Conservation (phyloP, 164 flowering plant species). For the Aristolochia contorta region DNA sequence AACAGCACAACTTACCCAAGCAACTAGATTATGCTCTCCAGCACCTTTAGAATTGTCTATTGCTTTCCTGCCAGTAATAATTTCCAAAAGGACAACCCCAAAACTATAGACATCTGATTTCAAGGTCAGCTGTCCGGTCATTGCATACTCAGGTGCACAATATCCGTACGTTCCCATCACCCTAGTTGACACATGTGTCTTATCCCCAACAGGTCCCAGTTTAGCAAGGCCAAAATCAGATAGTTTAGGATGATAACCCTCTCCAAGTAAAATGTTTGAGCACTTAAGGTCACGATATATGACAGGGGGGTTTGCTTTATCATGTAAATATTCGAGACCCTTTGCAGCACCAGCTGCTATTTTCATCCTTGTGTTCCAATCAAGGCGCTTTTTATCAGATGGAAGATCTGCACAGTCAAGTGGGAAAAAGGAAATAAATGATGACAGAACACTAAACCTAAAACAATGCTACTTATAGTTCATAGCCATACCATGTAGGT, state of each 20-base stretch:
- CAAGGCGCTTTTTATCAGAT: slow-evolving; percentile 41
- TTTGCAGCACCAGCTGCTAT: slow-evolving; percentile 81
- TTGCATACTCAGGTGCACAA: slow-evolving; percentile 90
- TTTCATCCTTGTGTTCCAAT: slow-evolving; percentile 79
- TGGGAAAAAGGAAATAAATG: too few relatives aligned
- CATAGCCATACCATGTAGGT: slow-evolving; percentile 53
- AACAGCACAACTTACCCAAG: slow-evolving; percentile 53
- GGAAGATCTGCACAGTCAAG: slow-evolving; percentile 31
- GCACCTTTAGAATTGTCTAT: slow-evolving; percentile 41
- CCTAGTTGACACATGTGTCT: slow-evolving; percentile 80
- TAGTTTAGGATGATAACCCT: slow-evolving; percentile 60
- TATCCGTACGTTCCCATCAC: slow-evolving; percentile 93
- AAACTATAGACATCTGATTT: slow-evolving; percentile 87
- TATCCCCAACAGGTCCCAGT: slow-evolving; percentile 77
- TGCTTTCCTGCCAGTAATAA: slow-evolving; percentile 79
- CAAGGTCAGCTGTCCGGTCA: slow-evolving; percentile 80
- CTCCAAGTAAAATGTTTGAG: slow-evolving; percentile 88
- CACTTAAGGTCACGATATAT: slow-evolving; percentile 86
- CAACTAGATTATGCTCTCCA: slow-evolving; percentile 62
- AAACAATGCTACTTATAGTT: too few relatives aligned
- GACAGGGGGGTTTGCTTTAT: slow-evolving; percentile 61
- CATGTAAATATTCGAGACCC: slow-evolving; percentile 76
- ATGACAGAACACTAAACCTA: too few relatives aligned
- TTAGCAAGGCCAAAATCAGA: slow-evolving; percentile 94
- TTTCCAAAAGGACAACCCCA: slow-evolving; percentile 85